Evolutionary conservation across 2,329 filamentous ascomycete species (phyloP).

Genomic region (Chaetomiaceae sp.): DNA sequence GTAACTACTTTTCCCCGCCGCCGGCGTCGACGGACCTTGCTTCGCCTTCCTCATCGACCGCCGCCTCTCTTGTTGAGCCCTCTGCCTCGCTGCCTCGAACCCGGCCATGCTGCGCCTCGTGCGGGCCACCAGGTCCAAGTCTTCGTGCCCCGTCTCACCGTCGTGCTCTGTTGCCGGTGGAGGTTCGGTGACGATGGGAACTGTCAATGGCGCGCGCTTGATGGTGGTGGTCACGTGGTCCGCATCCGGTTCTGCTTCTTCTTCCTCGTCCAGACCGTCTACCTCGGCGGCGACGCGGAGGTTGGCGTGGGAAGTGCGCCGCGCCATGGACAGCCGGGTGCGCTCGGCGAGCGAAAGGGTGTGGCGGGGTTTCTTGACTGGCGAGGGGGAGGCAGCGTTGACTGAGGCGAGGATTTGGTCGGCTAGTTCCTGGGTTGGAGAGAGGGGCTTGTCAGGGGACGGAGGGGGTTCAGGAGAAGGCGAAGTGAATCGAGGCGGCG

Average conservation of each 20-base stretch:
- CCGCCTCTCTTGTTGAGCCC: slow-evolving; percentile 54
- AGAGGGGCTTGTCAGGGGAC: slow-evolving; percentile 7
- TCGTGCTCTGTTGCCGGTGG: slow-evolving; percentile 1
- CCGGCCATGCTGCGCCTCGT: slow-evolving; percentile 60
- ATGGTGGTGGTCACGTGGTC: slow-evolving; percentile 15
- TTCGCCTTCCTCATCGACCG: slow-evolving; percentile 47
- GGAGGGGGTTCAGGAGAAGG: slow-evolving; percentile 6
- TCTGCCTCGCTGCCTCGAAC: slow-evolving; percentile 57
- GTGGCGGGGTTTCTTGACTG: slow-evolving; percentile 51
- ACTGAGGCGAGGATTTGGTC: slow-evolving; percentile 55
- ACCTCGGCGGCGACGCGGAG: slow-evolving; percentile 19
- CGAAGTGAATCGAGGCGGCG: not conserved
- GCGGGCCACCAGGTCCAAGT: slow-evolving; percentile 54
- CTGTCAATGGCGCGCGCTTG: slow-evolving; percentile 4
- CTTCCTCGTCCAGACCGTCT: slow-evolving; percentile 32
- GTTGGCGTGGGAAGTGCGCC: slow-evolving; percentile 41
- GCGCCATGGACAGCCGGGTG: slow-evolving; percentile 75
- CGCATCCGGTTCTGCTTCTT: slow-evolving; percentile 27
- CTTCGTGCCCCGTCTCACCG: slow-evolving; percentile 39
- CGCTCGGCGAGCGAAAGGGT: slow-evolving; percentile 68
- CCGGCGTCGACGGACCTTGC: slow-evolving; percentile 22
- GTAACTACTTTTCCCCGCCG: slow-evolving; percentile 36
- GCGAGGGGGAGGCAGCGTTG: slow-evolving; percentile 53
- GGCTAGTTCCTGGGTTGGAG: slow-evolving; percentile 47
- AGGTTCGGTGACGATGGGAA: slow-evolving; percentile 1